A percentile compares a stretch with the other conserved stretches of the same genome.
Conservation (phyloP, 768 basidiomycete genomes). For the Pleurotus citrinopileatus region DNA sequence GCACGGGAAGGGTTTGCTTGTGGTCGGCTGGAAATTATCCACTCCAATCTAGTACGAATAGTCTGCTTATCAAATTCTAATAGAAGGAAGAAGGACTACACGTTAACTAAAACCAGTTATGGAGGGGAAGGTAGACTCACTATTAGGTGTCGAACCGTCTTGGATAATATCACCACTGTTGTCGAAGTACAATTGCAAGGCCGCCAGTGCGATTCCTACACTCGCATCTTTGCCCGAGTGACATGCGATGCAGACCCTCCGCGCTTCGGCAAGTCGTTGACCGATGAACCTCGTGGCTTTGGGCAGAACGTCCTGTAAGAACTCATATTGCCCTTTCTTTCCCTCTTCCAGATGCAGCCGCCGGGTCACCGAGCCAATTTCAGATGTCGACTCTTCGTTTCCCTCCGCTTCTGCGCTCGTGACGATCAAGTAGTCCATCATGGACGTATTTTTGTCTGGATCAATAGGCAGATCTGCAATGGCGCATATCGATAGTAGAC, state of each 20-base stretch:
- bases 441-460: background rate
- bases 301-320: slow-evolving; percentile 49
- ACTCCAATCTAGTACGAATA: slow-evolving; percentile 76
- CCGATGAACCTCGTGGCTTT: slow-evolving; percentile 43
- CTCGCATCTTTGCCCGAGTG: slow-evolving; percentile 58
- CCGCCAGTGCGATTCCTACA: slow-evolving; percentile 60
- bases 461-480: slow-evolving; percentile 23
- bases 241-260: slow-evolving; percentile 48
- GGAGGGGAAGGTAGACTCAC: background rate
- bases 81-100: too few species aligned
- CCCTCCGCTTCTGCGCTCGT: background rate
- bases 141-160: background rate
- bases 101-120: background rate
- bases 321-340: slow-evolving; percentile 51
- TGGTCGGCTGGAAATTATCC: slow-evolving; percentile 77
- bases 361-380: background rate
- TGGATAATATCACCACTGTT: slow-evolving; percentile 38
- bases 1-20: slow-evolving; percentile 80
- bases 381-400: background rate
- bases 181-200: slow-evolving; percentile 57
- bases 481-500: slow-evolving; percentile 39
- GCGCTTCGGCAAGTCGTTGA: slow-evolving; percentile 31
- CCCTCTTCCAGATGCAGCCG: slow-evolving; percentile 24
- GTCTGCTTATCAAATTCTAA: slow-evolving; percentile 47
- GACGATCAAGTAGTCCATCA: slow-evolving; percentile 18